These are phyloP conservation scores for Lachnellula hyalina DNA, from an alignment of 2,329 filamentous ascomycete species.

Conservation along the genomic window DNA sequence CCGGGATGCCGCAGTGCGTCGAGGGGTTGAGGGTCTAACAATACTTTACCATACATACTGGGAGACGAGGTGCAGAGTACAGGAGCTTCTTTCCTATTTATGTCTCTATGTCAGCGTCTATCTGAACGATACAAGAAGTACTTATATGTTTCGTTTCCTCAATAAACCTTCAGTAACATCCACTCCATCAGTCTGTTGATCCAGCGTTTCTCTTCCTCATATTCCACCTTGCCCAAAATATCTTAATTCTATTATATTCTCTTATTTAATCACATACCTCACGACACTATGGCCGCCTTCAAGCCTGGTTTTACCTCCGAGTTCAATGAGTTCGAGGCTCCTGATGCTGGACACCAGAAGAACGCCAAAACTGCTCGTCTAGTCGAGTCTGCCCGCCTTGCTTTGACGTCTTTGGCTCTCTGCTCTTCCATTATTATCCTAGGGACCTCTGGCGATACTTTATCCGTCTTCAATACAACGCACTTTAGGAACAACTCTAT, in stretches of 20 bases:
- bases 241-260: background rate
- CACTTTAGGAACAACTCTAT: conserved; percentile 42
- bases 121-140: conserved; percentile 23
- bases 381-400: conserved; percentile 42
- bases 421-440: conserved; percentile 47
- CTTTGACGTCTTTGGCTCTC: conserved; percentile 45
- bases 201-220: conserved; percentile 7
- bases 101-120: conserved; percentile 24
- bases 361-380: conserved; percentile 4
- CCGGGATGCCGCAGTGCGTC: conserved; percentile 9
- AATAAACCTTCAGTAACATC: background rate
- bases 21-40: background rate
- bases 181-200: conserved; percentile 13
- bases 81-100: conserved; percentile 21
- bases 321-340: conserved; percentile 21
- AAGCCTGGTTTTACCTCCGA: conserved; percentile 18
- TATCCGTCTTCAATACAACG: conserved; percentile 51
- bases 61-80: background rate
- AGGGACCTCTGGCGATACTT: conserved; percentile 48
- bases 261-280: background rate
- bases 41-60: background rate
- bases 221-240: background rate
- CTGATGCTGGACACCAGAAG: conserved; percentile 6
- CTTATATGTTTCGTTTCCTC: conserved; percentile 27
- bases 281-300: conserved; percentile 11